Evolutionary conservation across 139 green algal species (phyloP).

Genomic region (Chlorella sp.): DNA sequence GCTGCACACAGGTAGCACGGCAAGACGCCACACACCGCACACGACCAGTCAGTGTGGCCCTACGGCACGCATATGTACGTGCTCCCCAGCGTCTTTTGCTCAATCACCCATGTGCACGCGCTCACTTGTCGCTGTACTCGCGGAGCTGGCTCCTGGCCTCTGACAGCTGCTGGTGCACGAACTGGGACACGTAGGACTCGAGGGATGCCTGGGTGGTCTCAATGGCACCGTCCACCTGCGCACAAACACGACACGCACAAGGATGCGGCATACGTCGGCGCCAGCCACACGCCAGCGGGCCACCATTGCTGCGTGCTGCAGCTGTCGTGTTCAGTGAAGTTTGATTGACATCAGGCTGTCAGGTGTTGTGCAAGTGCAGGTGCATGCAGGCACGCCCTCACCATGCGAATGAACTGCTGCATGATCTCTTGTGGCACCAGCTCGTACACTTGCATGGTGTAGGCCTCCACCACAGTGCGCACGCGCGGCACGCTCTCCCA

Average conservation of each 20-base stretch:
- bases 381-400: neutral
- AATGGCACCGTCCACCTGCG: conserved; percentile 31
- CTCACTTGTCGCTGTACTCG: conserved; percentile 39
- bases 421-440: conserved; percentile 34
- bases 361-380: neutral
- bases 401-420: conserved; percentile 23
- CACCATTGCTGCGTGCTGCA: too few species aligned
- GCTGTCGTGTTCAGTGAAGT: too few species aligned
- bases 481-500: conserved; percentile 41
- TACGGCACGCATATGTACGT: too few species aligned
- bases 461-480: conserved; percentile 48
- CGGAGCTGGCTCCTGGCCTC: conserved; percentile 16
- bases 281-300: neutral
- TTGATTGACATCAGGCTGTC: too few species aligned
- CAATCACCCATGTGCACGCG: neutral
- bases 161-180: conserved; percentile 26
- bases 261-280: neutral
- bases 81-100: too few species aligned
- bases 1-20: neutral
- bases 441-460: conserved; percentile 42
- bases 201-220: conserved; percentile 17
- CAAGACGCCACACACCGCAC: too few species aligned
- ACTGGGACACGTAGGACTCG: conserved; percentile 24
- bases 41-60: too few species aligned
- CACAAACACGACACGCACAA: neutral